Conservation (phyloP, 2,329 filamentous ascomycete genomes). For the Incumbomyces delicatus region DNA sequence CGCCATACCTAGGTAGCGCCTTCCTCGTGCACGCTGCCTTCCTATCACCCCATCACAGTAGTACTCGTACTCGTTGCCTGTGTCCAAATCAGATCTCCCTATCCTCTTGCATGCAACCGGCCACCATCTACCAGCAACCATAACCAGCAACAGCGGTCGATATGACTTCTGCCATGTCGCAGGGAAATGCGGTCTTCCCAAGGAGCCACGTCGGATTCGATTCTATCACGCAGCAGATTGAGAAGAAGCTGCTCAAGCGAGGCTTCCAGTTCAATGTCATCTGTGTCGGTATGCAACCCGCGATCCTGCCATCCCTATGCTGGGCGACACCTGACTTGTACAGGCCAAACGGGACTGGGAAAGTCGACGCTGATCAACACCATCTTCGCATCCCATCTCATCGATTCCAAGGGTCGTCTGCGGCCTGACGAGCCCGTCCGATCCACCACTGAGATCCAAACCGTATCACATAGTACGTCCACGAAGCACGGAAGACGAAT, state of each 20-base stretch:
- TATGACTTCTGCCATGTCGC: slow-evolving; percentile 24
- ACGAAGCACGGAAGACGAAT: background rate
- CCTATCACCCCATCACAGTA: background rate
- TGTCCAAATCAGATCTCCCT: background rate
- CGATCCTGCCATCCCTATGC: background rate
- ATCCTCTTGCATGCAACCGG: background rate
- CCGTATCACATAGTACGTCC: slow-evolving; percentile 70
- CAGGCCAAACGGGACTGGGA: slow-evolving; percentile 95
- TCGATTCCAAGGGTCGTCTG: slow-evolving; percentile 95
- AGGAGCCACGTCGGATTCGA: slow-evolving; percentile 99
- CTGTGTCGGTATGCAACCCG: slow-evolving; percentile 73
- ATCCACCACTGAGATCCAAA: slow-evolving; percentile 94
- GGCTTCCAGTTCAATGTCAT: slow-evolving; percentile 99
- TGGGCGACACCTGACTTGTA: slow-evolving; percentile 1
- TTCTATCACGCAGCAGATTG: slow-evolving; percentile 98
- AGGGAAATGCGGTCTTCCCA: slow-evolving; percentile 57
- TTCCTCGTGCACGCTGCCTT: slow-evolving; percentile 6
- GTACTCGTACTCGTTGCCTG: background rate
- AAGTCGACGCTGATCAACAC: slow-evolving; percentile 99
- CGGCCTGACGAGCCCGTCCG: slow-evolving; percentile 86
- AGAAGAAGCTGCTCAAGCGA: slow-evolving; percentile 98
- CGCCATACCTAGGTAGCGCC: slow-evolving; percentile 17
- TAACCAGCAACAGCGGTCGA: slow-evolving; percentile 3
- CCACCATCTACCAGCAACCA: too few species aligned
- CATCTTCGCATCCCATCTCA: slow-evolving; percentile 98